A percentile compares a stretch with the other conserved stretches of the same genome.
Conservation (phyloP, 345 rosid species). For the Citrus cavaleriei region DNA sequence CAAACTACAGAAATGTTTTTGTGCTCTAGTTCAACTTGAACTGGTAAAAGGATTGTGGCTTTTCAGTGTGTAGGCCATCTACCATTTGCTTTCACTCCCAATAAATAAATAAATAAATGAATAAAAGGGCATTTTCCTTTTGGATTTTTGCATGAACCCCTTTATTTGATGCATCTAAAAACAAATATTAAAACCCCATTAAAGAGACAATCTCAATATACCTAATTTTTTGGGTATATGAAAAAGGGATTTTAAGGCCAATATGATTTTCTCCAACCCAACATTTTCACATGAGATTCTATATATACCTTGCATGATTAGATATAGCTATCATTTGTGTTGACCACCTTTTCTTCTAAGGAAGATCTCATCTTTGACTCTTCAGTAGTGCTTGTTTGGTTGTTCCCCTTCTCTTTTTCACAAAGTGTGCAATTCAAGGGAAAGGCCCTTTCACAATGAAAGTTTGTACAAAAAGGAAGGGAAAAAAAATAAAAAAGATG, state of each 20-base stretch:
- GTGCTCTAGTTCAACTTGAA: neutral
- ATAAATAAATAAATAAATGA: neutral
- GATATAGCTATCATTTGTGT: conserved; percentile 58
- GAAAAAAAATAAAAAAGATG: too few species aligned
- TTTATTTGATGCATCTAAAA: conserved; percentile 44
- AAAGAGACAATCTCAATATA: conserved; percentile 11
- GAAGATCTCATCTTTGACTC: conserved; percentile 46
- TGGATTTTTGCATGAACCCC: conserved; percentile 42
- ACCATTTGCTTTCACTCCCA: conserved; percentile 16
- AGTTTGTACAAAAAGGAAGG: conserved; percentile 6
- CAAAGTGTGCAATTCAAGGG: conserved; percentile 23
- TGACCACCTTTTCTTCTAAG: conserved; percentile 63
- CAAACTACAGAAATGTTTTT: neutral
- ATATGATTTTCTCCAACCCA: conserved; percentile 47
- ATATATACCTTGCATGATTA: conserved; percentile 46
- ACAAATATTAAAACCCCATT: conserved; percentile 25
- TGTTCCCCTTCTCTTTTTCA: conserved; percentile 17
- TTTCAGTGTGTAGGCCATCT: conserved; percentile 41
- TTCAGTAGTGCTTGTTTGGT: neutral
- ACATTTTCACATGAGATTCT: conserved; percentile 71
- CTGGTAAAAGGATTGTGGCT: conserved; percentile 10
- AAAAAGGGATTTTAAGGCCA: conserved; percentile 19
- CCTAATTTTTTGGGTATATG: conserved; percentile 11
- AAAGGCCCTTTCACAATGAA: conserved; percentile 16
- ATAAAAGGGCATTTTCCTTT: conserved; percentile 14